Evolutionary conservation across 345 rosid species (phyloP).

Genomic region (Hibiscus syriacus): DNA sequence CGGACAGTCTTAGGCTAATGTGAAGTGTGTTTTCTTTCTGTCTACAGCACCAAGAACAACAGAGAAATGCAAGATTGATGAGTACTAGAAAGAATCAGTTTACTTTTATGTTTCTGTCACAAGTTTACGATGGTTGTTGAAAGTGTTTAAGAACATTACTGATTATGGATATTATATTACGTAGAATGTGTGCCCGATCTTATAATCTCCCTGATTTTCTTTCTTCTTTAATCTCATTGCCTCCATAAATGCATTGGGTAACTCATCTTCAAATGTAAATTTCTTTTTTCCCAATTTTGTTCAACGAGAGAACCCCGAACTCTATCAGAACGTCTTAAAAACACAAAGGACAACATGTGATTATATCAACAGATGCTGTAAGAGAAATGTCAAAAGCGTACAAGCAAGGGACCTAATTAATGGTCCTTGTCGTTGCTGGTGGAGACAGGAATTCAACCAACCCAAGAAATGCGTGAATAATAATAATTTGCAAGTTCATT

Average conservation of each 20-base stretch:
- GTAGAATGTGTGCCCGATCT: not conserved
- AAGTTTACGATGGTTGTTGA: slow-evolving; percentile 18
- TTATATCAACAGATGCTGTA: not conserved
- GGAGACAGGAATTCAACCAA: not conserved
- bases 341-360: not conserved
- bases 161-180: not conserved
- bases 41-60: not conserved
- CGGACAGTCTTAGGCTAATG: not conserved
- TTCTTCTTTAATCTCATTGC: not conserved
- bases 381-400: not conserved
- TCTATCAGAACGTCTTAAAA: not conserved
- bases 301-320: not conserved
- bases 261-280: too few species aligned
- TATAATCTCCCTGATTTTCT: not conserved
- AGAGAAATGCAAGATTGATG: not conserved
- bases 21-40: not conserved
- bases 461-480: not conserved
- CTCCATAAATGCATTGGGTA: not conserved
- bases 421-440: not conserved
- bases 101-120: slow-evolving; percentile 3
- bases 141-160: slow-evolving; percentile 7
- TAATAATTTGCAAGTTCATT: not conserved
- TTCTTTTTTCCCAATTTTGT: too few species aligned
- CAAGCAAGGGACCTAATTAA: not conserved
- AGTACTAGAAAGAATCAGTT: slow-evolving; percentile 8